Evolutionary conservation across 176 grass and related monocot species (phyloP), one percentile per base, ranked within the genome.

Genomic region (Aegilops bicornis): DNA sequence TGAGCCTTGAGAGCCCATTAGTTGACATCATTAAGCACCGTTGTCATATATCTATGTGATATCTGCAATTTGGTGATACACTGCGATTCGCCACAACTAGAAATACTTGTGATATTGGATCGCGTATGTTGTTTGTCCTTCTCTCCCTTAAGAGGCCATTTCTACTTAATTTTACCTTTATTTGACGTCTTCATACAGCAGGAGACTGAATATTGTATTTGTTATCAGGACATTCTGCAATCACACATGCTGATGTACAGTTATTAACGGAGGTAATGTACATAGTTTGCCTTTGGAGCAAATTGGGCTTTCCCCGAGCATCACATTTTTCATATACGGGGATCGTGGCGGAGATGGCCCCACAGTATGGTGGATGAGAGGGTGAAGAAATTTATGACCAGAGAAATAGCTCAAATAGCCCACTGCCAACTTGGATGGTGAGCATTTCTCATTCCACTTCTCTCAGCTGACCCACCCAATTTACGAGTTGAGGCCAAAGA

Each of bases 221-320:
- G 24, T 80, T 84, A 54, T 29, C 85, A 91, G 82, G 77, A 69
- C 77, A 82, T 71, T 82, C 14, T 14, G 69, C 75, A 24, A 82
- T 85, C 52, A 76, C 52, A 76, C 47, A 62, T 63, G 71, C 48
- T 22, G 76, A 40, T 73, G 50, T 82, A 77, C 78, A 75, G 37
- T 71, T 39, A 52, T 71, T 39, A 40, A 69, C 25, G 7, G 56
- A 75, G 22, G 35, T 73, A 43, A 47, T 84, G 50, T 86, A 70
- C 78, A 82, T 91, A 71, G 32, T 13, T 13, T 77, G 31, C 52
- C 32, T 80, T 35, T 52, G 62, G 31, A 25, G 52, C 48, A 33
- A 85, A 85, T 10, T 22, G 50, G 31, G 40, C 6, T 69, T n/a
- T 27, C 19, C 9, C 23, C 2, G 2, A 37, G 8, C 70, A 23